Conservation (phyloP, 371 early-diverging fungal species). For the Actinomortierella wolfii region DNA sequence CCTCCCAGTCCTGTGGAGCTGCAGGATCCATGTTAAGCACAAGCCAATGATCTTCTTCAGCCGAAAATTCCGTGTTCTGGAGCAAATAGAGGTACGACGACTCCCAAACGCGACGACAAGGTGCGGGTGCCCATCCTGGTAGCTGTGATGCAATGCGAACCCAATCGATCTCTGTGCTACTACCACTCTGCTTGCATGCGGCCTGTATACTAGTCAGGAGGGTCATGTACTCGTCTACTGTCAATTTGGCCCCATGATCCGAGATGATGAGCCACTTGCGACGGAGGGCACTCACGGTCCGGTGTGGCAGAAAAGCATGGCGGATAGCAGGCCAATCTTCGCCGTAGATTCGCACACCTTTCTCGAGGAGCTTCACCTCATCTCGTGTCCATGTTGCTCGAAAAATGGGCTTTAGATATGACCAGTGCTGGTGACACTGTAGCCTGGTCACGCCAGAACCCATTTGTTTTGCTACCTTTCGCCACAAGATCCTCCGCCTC, state of each 20-base stretch:
- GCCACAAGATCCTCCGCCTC: no score
- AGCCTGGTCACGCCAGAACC: no score
- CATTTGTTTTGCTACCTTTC: no score
- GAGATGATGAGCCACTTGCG: slow-evolving; percentile 31
- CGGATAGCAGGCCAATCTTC: slow-evolving; percentile 18
- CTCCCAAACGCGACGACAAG: slow-evolving; percentile 35
- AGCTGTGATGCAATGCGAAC: slow-evolving; percentile 4
- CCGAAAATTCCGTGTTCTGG: slow-evolving; percentile 17
- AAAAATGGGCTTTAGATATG: slow-evolving; percentile 12
- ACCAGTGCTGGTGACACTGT: slow-evolving; percentile 12
- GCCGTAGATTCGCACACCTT: slow-evolving; percentile 21
- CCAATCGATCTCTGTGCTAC: slow-evolving; percentile 10
- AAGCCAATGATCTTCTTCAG: slow-evolving; percentile 20
- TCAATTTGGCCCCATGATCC: slow-evolving; percentile 14
- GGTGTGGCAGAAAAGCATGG: slow-evolving; percentile 21
- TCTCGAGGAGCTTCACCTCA: slow-evolving; percentile 25
- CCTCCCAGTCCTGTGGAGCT: slow-evolving; percentile 21
- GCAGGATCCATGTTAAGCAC: slow-evolving; percentile 10
- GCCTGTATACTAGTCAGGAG: slow-evolving; percentile 12
- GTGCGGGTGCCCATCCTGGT: slow-evolving; percentile 28
- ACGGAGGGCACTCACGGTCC: slow-evolving; percentile 17
- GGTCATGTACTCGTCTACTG: slow-evolving; percentile 29
- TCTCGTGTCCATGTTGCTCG: slow-evolving; percentile 26
- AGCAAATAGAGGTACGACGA: slow-evolving; percentile 24
- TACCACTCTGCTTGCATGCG: background rate